Evolutionary conservation across 208 protist species (phyloP).

Genomic region (Polymyxa betae): DNA sequence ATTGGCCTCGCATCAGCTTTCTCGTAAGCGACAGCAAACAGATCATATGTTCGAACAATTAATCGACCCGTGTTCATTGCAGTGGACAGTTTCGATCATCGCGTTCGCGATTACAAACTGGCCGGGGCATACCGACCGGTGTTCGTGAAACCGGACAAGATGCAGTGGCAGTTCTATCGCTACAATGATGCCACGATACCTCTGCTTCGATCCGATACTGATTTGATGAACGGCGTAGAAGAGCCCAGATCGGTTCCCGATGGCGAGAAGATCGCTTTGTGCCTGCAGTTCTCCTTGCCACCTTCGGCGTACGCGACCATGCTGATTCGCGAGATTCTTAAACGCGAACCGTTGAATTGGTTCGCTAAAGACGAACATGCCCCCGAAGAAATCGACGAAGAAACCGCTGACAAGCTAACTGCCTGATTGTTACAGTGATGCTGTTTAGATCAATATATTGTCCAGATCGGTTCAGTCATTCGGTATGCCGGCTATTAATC

Average conservation of each 20-base stretch:
- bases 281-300: slow-evolving; percentile 43
- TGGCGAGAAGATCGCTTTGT: not conserved
- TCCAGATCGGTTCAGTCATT: too few relatives aligned
- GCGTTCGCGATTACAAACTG: not conserved
- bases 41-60: not conserved
- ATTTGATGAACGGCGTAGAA: not conserved
- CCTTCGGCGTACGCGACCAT: slow-evolving; percentile 23
- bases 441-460: too few relatives aligned
- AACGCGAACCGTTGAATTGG: not conserved
- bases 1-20: not conserved
- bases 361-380: not conserved
- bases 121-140: not conserved
- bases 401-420: too few relatives aligned
- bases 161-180: not conserved
- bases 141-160: not conserved
- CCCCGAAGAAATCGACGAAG: too few relatives aligned
- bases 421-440: too few relatives aligned
- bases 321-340: not conserved
- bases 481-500: too few relatives aligned
- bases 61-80: not conserved
- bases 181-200: slow-evolving; percentile 16
- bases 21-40: not conserved
- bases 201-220: slow-evolving; percentile 29
- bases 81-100: not conserved
- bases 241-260: not conserved